Base-by-base conservation (phyloP, 164 flowering plant genomes). In the Sedum album region DNA sequence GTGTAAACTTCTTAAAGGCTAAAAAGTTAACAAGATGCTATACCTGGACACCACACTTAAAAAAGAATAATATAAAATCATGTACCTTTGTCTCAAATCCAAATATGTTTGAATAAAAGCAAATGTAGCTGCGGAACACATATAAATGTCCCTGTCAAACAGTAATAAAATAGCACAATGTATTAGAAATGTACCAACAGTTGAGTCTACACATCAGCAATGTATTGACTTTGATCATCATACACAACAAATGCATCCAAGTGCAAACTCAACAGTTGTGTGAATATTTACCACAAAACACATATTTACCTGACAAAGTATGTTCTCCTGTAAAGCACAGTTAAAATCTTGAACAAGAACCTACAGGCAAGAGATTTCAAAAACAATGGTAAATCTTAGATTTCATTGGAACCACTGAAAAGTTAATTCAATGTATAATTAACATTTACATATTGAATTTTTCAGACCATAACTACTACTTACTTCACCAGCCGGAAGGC, bases 81-180 rank as follows among this genome's bases (percentile, higher is more conserved):
- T 74, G 64, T 76, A 93, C 98, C 97, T 91, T 93, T 61, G 96
- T 93, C 80, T 93, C 98, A 82, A 83, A 94, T 66, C 99, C 97
- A 84, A 94, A 91, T 31, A 94, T 86, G 82, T 94, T 94, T 60
- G 97, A 87, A 69, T 94, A 91, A 74, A 94, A 94, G 87, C 97
- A 91, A 49, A 94, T 81, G 73, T 80, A 79, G 71, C 71, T 88
- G 68, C 70, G 76, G 81, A 91, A 94, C 73, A 94, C 80, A 76
- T 94, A 94, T 93, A 94, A 86, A 75, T 94, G 97, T 17, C 99
- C 97, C 97, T 94, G 88, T 76, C 88, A 30, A 57, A 14, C 33
- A 57, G 26, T 38, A 68, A 48, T 5, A 3, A 67, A 36, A 67
- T 8, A 48, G n/a, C 53, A 28, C 17, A 28, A 28, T 26, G n/a